Conservation (phyloP, 805 yeast genomes). For the Debaryomyces maramus region DNA sequence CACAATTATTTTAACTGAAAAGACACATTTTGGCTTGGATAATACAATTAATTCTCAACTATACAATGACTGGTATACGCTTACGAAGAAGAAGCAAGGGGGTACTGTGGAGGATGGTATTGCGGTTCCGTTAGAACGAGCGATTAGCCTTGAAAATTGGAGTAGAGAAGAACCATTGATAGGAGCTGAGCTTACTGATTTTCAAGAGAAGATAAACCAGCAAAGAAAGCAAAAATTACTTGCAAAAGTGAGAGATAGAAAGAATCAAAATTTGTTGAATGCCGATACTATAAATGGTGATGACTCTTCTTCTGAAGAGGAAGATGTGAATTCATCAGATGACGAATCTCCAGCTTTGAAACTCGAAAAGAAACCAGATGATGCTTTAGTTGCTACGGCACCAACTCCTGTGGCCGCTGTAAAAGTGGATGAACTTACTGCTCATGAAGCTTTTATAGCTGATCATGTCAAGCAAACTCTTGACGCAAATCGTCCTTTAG, state of each 20-base stretch:
- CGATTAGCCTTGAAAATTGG: constrained; percentile 42
- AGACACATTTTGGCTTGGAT: constrained; percentile 38
- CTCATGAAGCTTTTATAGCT: constrained; percentile 41
- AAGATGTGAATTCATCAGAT: constrained; percentile 22
- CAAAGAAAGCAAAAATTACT: constrained; percentile 44
- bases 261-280: constrained; percentile 38
- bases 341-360: constrained; percentile 20
- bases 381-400: constrained; percentile 4
- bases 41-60: constrained; percentile 52
- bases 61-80: constrained; percentile 52
- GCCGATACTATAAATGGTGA: constrained; percentile 35
- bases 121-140: constrained; percentile 51
- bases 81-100: constrained; percentile 37
- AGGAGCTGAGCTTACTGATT: constrained; percentile 52
- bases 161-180: constrained; percentile 49
- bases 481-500: constrained; percentile 49
- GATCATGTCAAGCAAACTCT: constrained; percentile 40
- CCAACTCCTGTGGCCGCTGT: constrained; percentile 4
- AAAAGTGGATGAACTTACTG: constrained; percentile 31
- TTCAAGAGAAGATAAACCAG: constrained; percentile 45
- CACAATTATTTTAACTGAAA: constrained; percentile 75
- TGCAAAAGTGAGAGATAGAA: constrained; percentile 43
- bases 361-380: constrained; percentile 13
- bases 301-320: constrained; percentile 34
- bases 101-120: constrained; percentile 55